Conservation (phyloP, 371 early-diverging fungal species). For the Coemansia sp. region DNA sequence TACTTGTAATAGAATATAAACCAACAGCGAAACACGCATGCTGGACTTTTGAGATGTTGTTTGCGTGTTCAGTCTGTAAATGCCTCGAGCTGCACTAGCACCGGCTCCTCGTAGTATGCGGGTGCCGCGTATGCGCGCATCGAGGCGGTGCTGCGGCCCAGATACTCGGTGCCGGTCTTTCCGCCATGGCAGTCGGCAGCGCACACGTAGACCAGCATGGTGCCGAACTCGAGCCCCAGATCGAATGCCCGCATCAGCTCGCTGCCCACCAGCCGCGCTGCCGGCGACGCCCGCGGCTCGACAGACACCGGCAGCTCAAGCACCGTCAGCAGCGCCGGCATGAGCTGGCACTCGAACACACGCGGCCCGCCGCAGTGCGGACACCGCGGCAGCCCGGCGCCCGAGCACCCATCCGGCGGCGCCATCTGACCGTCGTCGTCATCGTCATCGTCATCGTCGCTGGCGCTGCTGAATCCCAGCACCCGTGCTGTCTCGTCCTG, state of each 20-base stretch:
- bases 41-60: too few species aligned
- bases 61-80: conserved; percentile 13
- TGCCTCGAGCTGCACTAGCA: conserved; percentile 68
- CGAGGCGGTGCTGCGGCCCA: conserved; percentile 26
- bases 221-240: conserved; percentile 92
- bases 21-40: too few species aligned
- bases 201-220: conserved; percentile 82
- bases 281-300: neutral
- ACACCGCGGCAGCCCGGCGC: conserved; percentile 58
- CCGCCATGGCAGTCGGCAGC: conserved; percentile 69
- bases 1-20: too few species aligned
- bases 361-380: conserved; percentile 68
- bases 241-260: conserved; percentile 57
- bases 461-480: conserved; percentile 18
- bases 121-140: conserved; percentile 37
- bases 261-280: conserved; percentile 40
- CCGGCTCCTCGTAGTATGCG: conserved; percentile 64
- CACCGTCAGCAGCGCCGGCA: conserved; percentile 80
- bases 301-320: conserved; percentile 51
- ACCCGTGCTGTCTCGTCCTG: conserved; percentile 52
- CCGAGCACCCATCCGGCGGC: conserved; percentile 28
- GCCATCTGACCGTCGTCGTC: conserved; percentile 20
- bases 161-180: conserved; percentile 25
- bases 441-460: conserved; percentile 17
- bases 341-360: conserved; percentile 89